Conservation (phyloP, 768 basidiomycete genomes). For the Naganishia kalamii region DNA sequence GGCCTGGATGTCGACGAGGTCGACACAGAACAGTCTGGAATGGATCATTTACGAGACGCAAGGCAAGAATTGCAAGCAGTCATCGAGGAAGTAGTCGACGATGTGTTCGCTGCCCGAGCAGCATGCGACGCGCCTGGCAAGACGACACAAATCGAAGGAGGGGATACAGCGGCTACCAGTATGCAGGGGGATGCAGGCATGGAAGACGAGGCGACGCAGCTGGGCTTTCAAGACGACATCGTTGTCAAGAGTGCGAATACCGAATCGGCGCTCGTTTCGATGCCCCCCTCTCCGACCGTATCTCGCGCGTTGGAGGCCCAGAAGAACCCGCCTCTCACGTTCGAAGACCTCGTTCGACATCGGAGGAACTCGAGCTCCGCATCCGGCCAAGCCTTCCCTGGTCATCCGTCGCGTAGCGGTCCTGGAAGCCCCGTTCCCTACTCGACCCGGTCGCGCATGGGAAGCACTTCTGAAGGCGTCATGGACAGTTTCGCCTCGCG, state of each 20-base stretch:
- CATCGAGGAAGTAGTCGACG: slow-evolving; percentile 5
- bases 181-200: too few relatives aligned
- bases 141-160: neutral
- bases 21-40: neutral
- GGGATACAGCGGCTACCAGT: too few relatives aligned
- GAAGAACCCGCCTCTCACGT: neutral
- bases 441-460: neutral
- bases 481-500: neutral
- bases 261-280: neutral
- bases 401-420: neutral
- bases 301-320: neutral
- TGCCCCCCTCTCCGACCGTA: neutral
- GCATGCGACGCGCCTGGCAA: neutral
- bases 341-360: slow-evolving; percentile 3
- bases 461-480: neutral
- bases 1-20: neutral
- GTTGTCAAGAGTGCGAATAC: neutral
- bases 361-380: slow-evolving; percentile 5
- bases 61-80: slow-evolving; percentile 12
- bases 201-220: too few relatives aligned
- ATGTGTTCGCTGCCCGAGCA: neutral
- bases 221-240: too few relatives aligned
- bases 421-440: neutral
- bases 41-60: neutral
- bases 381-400: neutral